These are phyloP conservation scores for Xylaria telfairii DNA, from an alignment of 495 filamentous ascomycete species.

Conservation along the genomic window DNA sequence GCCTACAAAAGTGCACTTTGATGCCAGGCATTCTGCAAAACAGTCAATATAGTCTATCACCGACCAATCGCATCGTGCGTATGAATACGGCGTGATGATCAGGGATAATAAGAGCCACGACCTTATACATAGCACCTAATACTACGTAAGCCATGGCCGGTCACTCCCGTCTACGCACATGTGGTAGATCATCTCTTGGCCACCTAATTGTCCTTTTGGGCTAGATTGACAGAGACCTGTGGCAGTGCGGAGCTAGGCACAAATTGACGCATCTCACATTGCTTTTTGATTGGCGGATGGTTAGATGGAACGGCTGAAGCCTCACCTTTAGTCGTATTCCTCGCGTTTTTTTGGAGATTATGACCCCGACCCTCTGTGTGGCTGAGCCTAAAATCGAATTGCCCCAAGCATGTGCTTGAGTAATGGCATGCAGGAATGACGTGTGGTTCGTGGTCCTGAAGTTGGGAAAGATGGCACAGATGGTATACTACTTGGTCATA, in stretches of 20 bases:
- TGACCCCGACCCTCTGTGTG: background rate
- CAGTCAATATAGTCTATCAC: background rate
- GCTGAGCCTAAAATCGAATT: background rate
- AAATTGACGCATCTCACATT: background rate
- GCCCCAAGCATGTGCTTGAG: background rate
- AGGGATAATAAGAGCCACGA: background rate
- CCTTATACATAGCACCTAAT: background rate
- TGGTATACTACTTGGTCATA: background rate
- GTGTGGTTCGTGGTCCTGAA: background rate
- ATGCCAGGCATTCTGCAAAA: slow-evolving; percentile 11
- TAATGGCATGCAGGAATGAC: background rate
- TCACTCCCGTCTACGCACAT: background rate
- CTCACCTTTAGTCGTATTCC: slow-evolving; percentile 11
- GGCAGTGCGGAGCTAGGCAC: background rate
- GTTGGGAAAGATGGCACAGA: background rate
- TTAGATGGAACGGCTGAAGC: background rate
- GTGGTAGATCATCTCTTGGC: slow-evolving; percentile 19
- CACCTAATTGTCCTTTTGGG: slow-evolving; percentile 6
- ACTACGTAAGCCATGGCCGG: background rate
- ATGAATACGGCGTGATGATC: slow-evolving; percentile 34
- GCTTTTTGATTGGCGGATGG: slow-evolving; percentile 5
- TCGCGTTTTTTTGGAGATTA: slow-evolving; percentile 8
- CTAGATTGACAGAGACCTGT: slow-evolving; percentile 2
- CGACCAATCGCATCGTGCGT: slow-evolving; percentile 35
- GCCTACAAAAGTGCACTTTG: background rate